These are phyloP conservation scores for Saccharomycopsis capsularis DNA, from an alignment of 805 yeast species.

Conservation along the genomic window DNA sequence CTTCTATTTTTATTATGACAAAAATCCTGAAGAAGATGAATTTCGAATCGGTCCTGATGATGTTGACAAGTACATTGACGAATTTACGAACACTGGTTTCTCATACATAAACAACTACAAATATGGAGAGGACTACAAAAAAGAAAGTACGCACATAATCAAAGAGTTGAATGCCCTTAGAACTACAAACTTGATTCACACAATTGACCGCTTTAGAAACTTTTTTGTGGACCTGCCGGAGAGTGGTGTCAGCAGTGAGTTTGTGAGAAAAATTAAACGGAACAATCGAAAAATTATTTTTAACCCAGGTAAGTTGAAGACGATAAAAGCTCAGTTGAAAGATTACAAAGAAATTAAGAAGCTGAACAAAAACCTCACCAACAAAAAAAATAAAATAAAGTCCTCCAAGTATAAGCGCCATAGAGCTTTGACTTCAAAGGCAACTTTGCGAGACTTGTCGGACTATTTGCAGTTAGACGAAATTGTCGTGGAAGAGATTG, in stretches of 20 bases:
- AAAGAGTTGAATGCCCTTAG: constrained; percentile 8
- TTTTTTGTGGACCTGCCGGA: not conserved
- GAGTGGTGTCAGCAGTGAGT: not conserved
- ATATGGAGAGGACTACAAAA: not conserved
- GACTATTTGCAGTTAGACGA: constrained; percentile 9
- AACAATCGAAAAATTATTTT: not conserved
- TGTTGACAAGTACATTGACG: constrained; percentile 1
- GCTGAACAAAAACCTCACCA: not conserved
- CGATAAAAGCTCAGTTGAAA: not conserved
- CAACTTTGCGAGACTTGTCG: constrained; percentile 6
- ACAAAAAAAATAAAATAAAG: not conserved
- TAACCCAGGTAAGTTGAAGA: not conserved
- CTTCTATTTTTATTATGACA: constrained; percentile 13
- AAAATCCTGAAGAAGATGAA: not conserved
- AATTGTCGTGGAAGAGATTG: constrained; percentile 13
- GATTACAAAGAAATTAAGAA: not conserved
- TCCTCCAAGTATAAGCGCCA: not conserved
- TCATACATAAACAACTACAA: no score
- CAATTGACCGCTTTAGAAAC: constrained; percentile 7
- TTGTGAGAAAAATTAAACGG: not conserved
- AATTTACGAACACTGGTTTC: not conserved
- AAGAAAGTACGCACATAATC: not conserved
- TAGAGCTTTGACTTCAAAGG: constrained; percentile 3
- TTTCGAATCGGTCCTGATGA: constrained; percentile 14
- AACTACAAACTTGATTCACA: constrained; percentile 5